phyloP scores from a whole-genome alignment of 768 basidiomycete genomes.

The Russula vinacea region DNA sequence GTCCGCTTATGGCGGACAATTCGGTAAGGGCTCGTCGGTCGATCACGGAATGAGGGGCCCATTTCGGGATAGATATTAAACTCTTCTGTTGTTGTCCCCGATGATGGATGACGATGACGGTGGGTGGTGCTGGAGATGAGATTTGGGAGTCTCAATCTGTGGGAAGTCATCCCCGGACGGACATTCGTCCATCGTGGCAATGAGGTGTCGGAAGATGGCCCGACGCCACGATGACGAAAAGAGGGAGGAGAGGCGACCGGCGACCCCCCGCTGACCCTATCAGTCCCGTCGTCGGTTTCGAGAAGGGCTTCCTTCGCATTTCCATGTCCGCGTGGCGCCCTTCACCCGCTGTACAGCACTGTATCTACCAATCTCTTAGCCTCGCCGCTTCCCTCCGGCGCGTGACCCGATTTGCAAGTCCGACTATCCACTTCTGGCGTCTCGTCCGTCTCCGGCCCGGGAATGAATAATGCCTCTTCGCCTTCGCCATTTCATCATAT shows the following conservation, averaged over 20 bases:
- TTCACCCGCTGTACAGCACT: too few relatives aligned
- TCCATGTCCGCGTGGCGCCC: background rate
- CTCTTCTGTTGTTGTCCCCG: too few relatives aligned
- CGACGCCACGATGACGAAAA: background rate
- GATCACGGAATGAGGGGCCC: slow-evolving; percentile 6
- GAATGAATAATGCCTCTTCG: too few relatives aligned
- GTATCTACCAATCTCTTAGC: too few relatives aligned
- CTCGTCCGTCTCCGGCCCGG: background rate
- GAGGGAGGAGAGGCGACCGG: background rate
- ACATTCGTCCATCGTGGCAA: background rate
- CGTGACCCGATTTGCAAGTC: slow-evolving; percentile 5
- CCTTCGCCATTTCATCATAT: too few relatives aligned
- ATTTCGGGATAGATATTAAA: slow-evolving; percentile 4
- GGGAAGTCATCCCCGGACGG: background rate
- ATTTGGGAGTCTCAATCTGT: slow-evolving; percentile 6
- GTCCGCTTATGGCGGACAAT: slow-evolving; percentile 16
- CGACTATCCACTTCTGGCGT: background rate
- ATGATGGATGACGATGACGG: too few relatives aligned
- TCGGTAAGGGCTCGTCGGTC: slow-evolving; percentile 1
- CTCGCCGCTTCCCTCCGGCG: slow-evolving; percentile 8
- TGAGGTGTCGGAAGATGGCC: background rate
- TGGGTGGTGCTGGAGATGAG: background rate
- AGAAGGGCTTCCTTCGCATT: too few relatives aligned
- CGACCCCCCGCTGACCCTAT: slow-evolving; percentile 1
- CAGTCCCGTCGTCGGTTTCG: background rate